These are phyloP conservation scores for Deinandra increscens DNA, from an alignment of 129 eudicot species.

Conservation along the genomic window DNA sequence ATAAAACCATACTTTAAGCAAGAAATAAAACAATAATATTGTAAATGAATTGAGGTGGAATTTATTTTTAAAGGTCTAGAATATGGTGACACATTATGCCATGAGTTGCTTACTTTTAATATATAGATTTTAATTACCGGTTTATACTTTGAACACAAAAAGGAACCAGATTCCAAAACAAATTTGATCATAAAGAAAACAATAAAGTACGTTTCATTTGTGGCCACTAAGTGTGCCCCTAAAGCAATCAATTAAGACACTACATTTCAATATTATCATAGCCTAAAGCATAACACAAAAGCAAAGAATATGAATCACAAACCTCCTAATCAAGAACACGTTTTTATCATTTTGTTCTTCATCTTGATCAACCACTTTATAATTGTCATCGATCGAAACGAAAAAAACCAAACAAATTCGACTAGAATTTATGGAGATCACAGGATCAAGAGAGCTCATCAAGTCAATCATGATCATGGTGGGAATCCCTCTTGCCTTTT, in stretches of 20 bases:
- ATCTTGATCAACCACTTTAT: constrained; percentile 5
- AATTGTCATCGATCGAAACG: too few relatives aligned
- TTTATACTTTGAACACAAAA: constrained; percentile 14
- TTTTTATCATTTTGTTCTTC: constrained; percentile 9
- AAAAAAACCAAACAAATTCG: neutral
- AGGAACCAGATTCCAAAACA: constrained; percentile 45
- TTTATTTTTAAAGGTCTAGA: too few relatives aligned
- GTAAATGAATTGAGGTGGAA: too few relatives aligned
- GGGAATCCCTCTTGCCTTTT: constrained; percentile 60
- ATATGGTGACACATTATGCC: too few relatives aligned
- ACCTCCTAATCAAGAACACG: constrained; percentile 20
- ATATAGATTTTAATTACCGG: neutral
- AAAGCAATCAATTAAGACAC: constrained; percentile 41
- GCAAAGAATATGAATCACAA: constrained; percentile 47
- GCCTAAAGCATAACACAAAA: constrained; percentile 53
- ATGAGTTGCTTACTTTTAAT: neutral
- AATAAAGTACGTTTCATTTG: constrained; percentile 21
- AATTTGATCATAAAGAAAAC: constrained; percentile 26
- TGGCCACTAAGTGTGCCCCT: constrained; percentile 43
- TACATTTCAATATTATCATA: constrained; percentile 39
- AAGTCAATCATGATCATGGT: constrained; percentile 53
- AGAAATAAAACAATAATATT: too few relatives aligned
- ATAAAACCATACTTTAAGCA: too few relatives aligned
- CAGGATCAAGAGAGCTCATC: constrained; percentile 46
- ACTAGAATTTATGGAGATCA: constrained; percentile 40